Evolutionary conservation across 2,329 filamentous ascomycete species (phyloP).

Genomic region (Talaromyces sp.): DNA sequence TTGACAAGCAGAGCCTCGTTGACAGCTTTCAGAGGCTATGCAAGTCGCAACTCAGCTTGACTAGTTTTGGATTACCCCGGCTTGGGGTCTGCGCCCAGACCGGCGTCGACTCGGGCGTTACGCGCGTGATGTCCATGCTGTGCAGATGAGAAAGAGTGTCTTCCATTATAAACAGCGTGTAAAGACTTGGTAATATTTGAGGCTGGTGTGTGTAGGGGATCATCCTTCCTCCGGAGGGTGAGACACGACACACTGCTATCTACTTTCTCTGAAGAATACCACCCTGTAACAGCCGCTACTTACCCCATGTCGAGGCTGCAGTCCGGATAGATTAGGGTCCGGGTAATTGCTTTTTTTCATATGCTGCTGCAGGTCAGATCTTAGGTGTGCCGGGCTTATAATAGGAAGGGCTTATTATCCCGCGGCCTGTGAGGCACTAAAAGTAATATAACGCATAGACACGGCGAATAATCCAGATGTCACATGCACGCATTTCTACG

Average conservation of each 20-base stretch:
- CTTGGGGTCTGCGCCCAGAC: background rate
- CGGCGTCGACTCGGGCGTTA: background rate
- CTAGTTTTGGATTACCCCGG: background rate
- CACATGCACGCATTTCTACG: background rate
- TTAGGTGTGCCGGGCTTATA: background rate
- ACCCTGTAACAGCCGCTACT: background rate
- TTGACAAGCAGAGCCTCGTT: background rate
- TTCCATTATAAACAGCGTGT: background rate
- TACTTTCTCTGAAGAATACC: background rate
- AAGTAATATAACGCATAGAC: background rate
- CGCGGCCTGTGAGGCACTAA: too few relatives aligned
- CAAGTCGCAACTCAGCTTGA: background rate
- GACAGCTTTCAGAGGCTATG: background rate
- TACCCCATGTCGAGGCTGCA: background rate
- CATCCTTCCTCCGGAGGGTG: background rate
- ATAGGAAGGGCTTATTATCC: background rate
- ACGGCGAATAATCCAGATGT: background rate
- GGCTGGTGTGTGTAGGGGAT: background rate
- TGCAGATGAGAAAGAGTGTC: background rate
- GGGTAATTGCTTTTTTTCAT: background rate
- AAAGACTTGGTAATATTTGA: background rate
- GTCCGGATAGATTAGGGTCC: background rate
- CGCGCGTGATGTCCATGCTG: background rate
- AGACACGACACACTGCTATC: background rate
- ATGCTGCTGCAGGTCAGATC: background rate